phyloP scores from a whole-genome alignment of 257 asterid genomes.

The Nicotiana obtusifolia region DNA sequence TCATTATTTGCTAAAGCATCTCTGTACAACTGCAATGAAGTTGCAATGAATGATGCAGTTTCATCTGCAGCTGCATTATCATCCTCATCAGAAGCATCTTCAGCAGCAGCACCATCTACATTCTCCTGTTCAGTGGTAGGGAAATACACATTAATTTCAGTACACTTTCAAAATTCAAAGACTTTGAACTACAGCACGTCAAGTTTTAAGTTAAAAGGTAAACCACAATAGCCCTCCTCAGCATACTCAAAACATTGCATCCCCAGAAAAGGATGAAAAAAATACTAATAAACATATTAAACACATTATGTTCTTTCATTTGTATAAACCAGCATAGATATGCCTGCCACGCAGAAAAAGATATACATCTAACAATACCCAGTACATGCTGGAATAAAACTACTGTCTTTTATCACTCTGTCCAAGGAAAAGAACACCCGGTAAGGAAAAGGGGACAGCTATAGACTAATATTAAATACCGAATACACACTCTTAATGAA shows the following conservation, averaged over 20 bases:
- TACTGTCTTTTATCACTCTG: background rate
- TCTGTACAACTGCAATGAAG: slow-evolving; percentile 47
- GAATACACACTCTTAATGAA: background rate
- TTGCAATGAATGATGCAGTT: slow-evolving; percentile 38
- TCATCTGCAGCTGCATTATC: slow-evolving; percentile 37
- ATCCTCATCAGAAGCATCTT: slow-evolving; percentile 30
- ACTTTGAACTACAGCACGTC: background rate
- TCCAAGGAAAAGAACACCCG: background rate
- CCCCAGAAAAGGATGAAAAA: background rate
- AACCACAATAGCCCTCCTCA: background rate
- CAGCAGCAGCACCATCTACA: slow-evolving; percentile 31
- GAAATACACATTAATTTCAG: background rate
- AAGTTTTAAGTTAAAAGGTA: background rate
- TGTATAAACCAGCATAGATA: background rate
- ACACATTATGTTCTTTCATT: background rate
- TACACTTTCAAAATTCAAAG: background rate
- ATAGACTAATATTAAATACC: background rate
- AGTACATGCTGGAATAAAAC: background rate
- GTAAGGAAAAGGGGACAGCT: background rate
- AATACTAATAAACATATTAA: background rate
- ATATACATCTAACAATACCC: background rate
- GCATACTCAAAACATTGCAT: background rate
- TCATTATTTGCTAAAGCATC: slow-evolving; percentile 67
- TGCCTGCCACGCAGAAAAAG: background rate
- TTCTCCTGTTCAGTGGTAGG: slow-evolving; percentile 33